These are phyloP conservation scores for Sporobolomyces pararoseus DNA, from an alignment of 768 basidiomycete genomes.

Conservation along the genomic window DNA sequence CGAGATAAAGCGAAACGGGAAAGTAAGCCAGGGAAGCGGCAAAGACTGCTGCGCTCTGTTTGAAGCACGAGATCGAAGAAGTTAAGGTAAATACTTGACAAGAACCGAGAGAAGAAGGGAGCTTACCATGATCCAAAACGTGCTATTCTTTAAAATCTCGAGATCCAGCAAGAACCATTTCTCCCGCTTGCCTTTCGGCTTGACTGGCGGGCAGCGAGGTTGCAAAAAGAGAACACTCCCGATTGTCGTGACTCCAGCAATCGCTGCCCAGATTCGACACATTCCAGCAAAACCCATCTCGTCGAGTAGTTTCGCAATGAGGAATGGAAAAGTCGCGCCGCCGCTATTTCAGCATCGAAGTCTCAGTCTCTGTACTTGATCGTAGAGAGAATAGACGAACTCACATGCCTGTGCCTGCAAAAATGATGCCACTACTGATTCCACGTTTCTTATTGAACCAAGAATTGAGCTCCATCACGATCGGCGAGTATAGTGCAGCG, in stretches of 20 bases:
- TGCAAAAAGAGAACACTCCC: not conserved
- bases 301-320: conserved; percentile 6
- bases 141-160: not conserved
- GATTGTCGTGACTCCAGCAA: not conserved
- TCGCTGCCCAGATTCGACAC: conserved; percentile 5
- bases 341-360: not conserved
- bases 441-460: conserved; percentile 10
- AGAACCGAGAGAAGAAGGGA: not conserved
- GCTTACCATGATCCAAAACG: conserved; percentile 17
- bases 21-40: conserved; percentile 11
- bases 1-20: conserved; percentile 14
- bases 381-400: not conserved
- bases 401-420: conserved; percentile 11
- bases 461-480: conserved; percentile 10
- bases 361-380: not conserved
- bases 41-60: not conserved
- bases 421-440: not conserved
- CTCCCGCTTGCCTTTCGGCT: conserved; percentile 3
- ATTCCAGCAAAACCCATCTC: not conserved
- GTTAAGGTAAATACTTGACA: no score
- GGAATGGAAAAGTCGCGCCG: conserved; percentile 17
- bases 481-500: conserved; percentile 10
- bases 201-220: conserved; percentile 1
- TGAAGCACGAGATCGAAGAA: not conserved
- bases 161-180: conserved; percentile 3